Conservation (phyloP, 768 basidiomycete genomes). For the Coprinopsis marcescibilis region DNA sequence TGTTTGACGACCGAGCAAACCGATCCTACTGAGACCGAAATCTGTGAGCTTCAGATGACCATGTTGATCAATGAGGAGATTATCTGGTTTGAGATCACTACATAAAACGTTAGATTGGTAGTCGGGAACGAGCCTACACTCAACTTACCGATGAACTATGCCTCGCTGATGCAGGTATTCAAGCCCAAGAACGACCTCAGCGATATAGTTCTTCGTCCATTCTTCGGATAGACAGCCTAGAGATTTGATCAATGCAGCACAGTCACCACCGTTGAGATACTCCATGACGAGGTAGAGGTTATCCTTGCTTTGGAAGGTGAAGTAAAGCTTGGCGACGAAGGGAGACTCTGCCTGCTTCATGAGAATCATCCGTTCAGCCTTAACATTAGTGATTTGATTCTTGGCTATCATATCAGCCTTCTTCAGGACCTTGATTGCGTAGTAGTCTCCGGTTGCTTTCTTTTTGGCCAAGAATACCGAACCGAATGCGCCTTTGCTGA, state of each 20-base stretch:
- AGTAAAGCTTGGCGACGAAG: slow-evolving; percentile 95
- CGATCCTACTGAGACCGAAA: slow-evolving; percentile 94
- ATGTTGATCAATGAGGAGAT: slow-evolving; percentile 92
- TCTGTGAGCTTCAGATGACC: slow-evolving; percentile 98
- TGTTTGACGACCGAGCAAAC: slow-evolving; percentile 96
- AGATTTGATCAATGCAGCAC: slow-evolving; percentile 94
- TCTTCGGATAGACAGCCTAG: slow-evolving; percentile 92
- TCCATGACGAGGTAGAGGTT: slow-evolving; percentile 99
- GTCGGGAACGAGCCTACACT: neutral
- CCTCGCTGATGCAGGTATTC: slow-evolving; percentile 96
- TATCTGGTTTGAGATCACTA: slow-evolving; percentile 97
- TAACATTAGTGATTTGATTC: slow-evolving; percentile 99
- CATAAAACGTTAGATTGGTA: slow-evolving; percentile 10
- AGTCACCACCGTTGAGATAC: slow-evolving; percentile 97
- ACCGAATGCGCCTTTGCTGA: slow-evolving; percentile 97
- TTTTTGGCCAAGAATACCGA: slow-evolving; percentile 98
- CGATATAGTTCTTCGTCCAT: slow-evolving; percentile 95
- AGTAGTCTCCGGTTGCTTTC: slow-evolving; percentile 97
- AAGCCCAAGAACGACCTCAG: slow-evolving; percentile 90
- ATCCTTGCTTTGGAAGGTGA: slow-evolving; percentile 99
- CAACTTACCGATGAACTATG: slow-evolving; percentile 87
- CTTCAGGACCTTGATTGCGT: slow-evolving; percentile 99
- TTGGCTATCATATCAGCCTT: slow-evolving; percentile 99
- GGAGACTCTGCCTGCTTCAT: slow-evolving; percentile 99
- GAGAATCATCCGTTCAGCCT: slow-evolving; percentile 98